Evolutionary conservation across 441 rosid species (phyloP), one percentile per base, ranked within the genome.

Genomic region (Macaranga tanarius): DNA sequence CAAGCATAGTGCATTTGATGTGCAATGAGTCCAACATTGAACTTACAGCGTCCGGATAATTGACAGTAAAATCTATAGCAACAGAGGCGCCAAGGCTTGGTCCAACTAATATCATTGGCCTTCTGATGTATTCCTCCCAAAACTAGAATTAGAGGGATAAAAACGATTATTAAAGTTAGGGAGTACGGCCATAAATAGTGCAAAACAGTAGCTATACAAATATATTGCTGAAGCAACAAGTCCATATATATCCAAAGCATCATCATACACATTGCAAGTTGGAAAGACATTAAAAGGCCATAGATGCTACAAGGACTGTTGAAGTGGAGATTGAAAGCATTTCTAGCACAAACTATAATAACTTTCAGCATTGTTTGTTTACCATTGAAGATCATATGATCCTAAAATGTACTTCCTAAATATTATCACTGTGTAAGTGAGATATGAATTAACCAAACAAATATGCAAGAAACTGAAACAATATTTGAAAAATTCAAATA

Each of bases 41-140:
- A 68, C 87, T 84, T 80, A 92, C 98, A 76, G 89, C 89, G 77
- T 95, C 98, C 0, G 97, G 93, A 80, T 95, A 85, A 73, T 83
- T 85, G 74, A 83, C 85, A 0, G 90, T 85, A 82, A 95, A 91
- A 73, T 95, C 99, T 31, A 90, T 78, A 28, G 96, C 99, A 42
- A 89, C 88, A 67, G 98, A 90, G 72, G 99, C 97, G 52, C 99
- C 98, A 40, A 95, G 97, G 84, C 98, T 95, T 13, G 99, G 93
- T 66, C 98, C 97, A 50, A 95, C 95, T 82, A 92, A 80, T 34
- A 87, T 86, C 83, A 91, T 85, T 5, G 97, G 98, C 84, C 86
- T 84, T 82, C 75, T 80, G 45, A 95, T 92, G 83, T 92, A 82
- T 68, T 90, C 78, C 83, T 86, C 86, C 98, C 99, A 95, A 71